Evolutionary conservation across 805 yeast genomes (phyloP).

Genomic region (Kodamaea kaohsiungensis): DNA sequence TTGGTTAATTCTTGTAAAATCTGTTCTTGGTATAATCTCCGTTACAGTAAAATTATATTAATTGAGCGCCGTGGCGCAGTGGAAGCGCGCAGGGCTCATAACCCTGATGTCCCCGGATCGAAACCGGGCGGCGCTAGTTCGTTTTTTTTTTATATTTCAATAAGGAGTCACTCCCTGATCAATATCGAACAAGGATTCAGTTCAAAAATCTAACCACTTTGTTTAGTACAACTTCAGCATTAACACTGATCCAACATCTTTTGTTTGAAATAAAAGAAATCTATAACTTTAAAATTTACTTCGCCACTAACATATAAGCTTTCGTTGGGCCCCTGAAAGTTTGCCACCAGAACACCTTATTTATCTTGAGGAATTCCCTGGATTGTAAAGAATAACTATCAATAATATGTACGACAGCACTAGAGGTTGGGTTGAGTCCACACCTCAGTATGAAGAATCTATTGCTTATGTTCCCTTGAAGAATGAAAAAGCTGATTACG

Average conservation of each 20-base stretch:
- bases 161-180: too few relatives aligned
- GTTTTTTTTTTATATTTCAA: slow-evolving; percentile 25
- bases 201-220: too few relatives aligned
- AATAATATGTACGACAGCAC: background rate
- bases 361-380: background rate
- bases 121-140: slow-evolving; percentile 89
- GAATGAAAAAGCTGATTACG: background rate
- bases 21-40: too few relatives aligned
- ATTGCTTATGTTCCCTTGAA: background rate
- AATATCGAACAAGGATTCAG: too few relatives aligned
- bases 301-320: background rate
- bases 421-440: background rate
- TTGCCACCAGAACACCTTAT: background rate
- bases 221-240: too few relatives aligned
- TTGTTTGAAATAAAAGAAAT: too few relatives aligned
- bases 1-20: too few relatives aligned
- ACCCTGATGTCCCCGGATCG: slow-evolving; percentile 98
- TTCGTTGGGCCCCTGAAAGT: background rate
- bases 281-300: too few relatives aligned
- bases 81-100: slow-evolving; percentile 99
- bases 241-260: too few relatives aligned
- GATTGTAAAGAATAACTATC: background rate
- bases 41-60: background rate
- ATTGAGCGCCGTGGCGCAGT: slow-evolving; percentile 93
- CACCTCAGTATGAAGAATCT: background rate